phyloP scores from a whole-genome alignment of 2,329 filamentous ascomycete genomes.

The Calonectria hawksworthii region DNA sequence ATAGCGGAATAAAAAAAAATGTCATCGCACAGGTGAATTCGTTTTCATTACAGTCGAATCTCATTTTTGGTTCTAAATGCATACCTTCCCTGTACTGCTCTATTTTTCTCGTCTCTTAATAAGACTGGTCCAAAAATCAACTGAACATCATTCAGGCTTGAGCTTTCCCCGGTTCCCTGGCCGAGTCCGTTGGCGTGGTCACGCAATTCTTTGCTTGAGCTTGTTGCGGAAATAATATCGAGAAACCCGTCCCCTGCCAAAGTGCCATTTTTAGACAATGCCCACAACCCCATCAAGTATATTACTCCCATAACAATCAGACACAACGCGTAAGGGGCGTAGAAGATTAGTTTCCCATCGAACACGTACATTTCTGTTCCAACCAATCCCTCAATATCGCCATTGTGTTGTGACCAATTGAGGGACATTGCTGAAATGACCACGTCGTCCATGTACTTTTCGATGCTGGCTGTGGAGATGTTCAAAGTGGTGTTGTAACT shows the following conservation, averaged over 20 bases:
- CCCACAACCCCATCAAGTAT: not conserved
- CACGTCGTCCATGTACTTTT: not conserved
- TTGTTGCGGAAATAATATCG: not conserved
- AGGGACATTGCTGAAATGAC: not conserved
- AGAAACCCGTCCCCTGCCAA: not conserved
- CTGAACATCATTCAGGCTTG: not conserved
- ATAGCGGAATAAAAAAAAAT: too few species aligned
- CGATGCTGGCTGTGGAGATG: not conserved
- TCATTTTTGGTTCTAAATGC: not conserved
- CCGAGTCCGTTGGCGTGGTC: not conserved
- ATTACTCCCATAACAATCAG: not conserved
- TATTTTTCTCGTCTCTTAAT: not conserved
- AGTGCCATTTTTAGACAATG: not conserved
- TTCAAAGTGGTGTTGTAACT: not conserved
- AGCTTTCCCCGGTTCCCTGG: not conserved
- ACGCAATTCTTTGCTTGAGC: not conserved
- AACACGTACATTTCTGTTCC: not conserved
- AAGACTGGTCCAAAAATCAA: not conserved
- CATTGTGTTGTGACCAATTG: not conserved
- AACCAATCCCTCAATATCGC: not conserved
- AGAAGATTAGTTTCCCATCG: not conserved
- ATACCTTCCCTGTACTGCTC: not conserved
- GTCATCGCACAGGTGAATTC: too few species aligned
- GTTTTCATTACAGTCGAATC: too few species aligned
- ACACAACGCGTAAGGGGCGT: not conserved